Evolutionary conservation across 2,329 filamentous ascomycete species (phyloP).

Genomic region (Proliferodiscus dingleyae): DNA sequence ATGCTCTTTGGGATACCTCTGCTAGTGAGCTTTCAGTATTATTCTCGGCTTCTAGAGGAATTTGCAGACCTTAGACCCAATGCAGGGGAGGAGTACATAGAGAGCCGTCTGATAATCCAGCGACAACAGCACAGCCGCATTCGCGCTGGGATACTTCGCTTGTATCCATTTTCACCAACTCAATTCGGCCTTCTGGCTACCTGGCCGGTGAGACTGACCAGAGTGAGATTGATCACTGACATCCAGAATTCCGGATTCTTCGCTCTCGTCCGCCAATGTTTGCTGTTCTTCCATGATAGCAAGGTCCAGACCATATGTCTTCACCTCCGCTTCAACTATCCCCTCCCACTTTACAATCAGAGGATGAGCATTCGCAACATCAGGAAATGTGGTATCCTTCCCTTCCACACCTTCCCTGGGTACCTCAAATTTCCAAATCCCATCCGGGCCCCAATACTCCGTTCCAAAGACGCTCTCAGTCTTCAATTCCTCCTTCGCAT

Average conservation of each 20-base stretch:
- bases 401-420: constrained; percentile 33
- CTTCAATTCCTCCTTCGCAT: constrained; percentile 55
- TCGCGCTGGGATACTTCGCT: no score
- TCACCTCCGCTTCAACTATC: constrained; percentile 38
- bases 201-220: not conserved
- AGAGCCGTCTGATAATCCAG: no score
- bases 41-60: no score
- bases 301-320: constrained; percentile 36
- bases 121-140: no score
- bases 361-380: constrained; percentile 65
- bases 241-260: not conserved
- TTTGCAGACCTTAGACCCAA: no score
- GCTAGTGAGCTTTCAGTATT: not conserved
- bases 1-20: no score
- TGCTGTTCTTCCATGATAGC: constrained; percentile 22
- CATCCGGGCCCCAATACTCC: constrained; percentile 65
- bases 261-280: not conserved
- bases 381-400: constrained; percentile 48
- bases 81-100: no score
- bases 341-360: constrained; percentile 57
- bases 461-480: constrained; percentile 58
- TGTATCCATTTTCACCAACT: constrained; percentile 9
- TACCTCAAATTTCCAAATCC: constrained; percentile 65
- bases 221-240: no score
- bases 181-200: constrained; percentile 5